phyloP scores from a whole-genome alignment of 768 basidiomycete species.

The Psilocybe cubensis region DNA sequence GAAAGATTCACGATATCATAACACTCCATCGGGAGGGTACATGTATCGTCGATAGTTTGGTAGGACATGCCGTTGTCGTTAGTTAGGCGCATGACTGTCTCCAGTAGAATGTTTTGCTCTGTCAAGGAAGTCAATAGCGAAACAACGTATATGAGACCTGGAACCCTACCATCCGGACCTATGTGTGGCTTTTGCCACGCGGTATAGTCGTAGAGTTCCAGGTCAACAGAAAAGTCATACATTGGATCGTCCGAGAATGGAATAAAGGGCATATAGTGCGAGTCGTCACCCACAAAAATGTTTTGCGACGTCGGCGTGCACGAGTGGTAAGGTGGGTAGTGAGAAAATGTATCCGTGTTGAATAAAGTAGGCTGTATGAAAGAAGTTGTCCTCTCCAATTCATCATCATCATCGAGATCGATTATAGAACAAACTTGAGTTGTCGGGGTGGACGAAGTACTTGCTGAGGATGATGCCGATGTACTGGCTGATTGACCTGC shows the following conservation, averaged over 20 bases:
- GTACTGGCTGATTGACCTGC: not conserved
- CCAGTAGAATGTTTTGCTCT: slow-evolving; percentile 56
- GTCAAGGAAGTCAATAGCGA: not conserved
- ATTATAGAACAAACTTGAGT: not conserved
- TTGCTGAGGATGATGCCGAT: not conserved
- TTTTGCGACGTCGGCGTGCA: slow-evolving; percentile 55
- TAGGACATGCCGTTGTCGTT: slow-evolving; percentile 38
- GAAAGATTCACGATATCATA: slow-evolving; percentile 3
- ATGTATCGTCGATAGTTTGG: slow-evolving; percentile 50
- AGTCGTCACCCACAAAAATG: slow-evolving; percentile 60
- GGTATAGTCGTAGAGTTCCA: slow-evolving; percentile 43
- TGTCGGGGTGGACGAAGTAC: no score
- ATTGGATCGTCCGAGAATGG: slow-evolving; percentile 64
- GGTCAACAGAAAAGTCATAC: slow-evolving; percentile 48
- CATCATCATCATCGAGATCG: not conserved
- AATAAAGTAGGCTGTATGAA: not conserved
- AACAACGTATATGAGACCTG: not conserved
- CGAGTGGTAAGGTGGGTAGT: slow-evolving; percentile 53
- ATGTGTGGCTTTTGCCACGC: slow-evolving; percentile 49
- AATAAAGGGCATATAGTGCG: slow-evolving; percentile 58
- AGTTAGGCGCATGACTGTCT: slow-evolving; percentile 49
- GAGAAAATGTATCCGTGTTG: not conserved
- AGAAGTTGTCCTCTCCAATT: not conserved
- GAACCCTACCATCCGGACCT: slow-evolving; percentile 41
- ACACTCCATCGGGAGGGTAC: slow-evolving; percentile 41